Evolutionary conservation across 257 asterid species (phyloP), one percentile per base, ranked within the genome.

Genomic region (Rubia yunnanensis): DNA sequence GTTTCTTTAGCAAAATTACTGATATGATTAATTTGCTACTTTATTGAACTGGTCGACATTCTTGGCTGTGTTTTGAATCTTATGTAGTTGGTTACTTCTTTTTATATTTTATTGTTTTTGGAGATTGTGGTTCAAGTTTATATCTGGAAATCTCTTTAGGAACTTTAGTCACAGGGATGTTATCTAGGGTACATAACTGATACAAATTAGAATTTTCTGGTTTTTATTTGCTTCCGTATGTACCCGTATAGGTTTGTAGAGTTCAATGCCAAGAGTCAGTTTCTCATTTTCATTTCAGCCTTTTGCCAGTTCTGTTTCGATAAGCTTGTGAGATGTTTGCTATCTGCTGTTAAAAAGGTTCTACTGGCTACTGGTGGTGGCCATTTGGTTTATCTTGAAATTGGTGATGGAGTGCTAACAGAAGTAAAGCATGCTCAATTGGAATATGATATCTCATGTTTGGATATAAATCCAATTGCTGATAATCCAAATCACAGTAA

Each of bases 361-460:
- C 77, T 90, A 55, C 73, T 94, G 85, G 99, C 99, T 68, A 86
- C 94, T 59, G 99, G 97, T 15, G 96, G 99, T 73, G 99, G 97
- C 73, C 91, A 84, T 76, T 81, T 94, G 83, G 92, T 94, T 55
- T 94, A 90, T 75, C 84, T 94, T 23, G 97, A 94, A 82, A 94
- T 90, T 73, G 99, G 97, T 58, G 95, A 94, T 65, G 97, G 99
- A 65, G 78, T 69, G 73, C 78, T 94, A 76, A 82, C 76, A 39
- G 95, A 90, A 83, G 80, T 78, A 68, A 85, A 82, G 64, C 91
- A 88, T 69, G 74, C 81, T 20, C 91, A 85, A 80, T 70, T 90
- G 88, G 97, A 94, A 78, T 76, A 90, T 75, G 97, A 94, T 75
- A 82, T 94, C 77, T 88, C 99, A 27, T 94, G 99, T 86, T 88